phyloP scores from a whole-genome alignment of 176 grass and related monocot species.

The Musa itinerans region DNA sequence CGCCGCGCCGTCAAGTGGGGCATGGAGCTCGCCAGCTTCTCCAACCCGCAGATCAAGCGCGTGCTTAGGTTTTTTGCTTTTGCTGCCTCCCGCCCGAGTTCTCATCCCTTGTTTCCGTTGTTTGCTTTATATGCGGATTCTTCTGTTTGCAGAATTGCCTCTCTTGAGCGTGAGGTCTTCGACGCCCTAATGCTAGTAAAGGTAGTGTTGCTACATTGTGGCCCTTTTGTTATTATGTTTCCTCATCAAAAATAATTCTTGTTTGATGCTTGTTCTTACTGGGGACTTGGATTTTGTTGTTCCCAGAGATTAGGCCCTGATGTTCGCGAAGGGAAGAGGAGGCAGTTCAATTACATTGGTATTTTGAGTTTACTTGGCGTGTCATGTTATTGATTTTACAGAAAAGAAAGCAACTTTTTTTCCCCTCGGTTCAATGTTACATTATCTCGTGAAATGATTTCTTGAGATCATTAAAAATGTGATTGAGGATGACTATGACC shows the following conservation, averaged over 20 bases:
- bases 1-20: conserved; percentile 72
- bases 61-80: conserved; percentile 39
- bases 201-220: conserved; percentile 18
- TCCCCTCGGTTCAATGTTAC: background rate
- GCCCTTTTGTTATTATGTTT: background rate
- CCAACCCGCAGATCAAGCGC: conserved; percentile 66
- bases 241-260: background rate
- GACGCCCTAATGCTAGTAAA: conserved; percentile 85
- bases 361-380: conserved; percentile 4
- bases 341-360: conserved; percentile 96
- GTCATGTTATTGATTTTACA: background rate
- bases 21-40: conserved; percentile 72
- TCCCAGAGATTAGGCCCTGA: conserved; percentile 71
- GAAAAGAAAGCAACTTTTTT: background rate
- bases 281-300: background rate
- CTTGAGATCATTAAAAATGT: too few species aligned
- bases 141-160: conserved; percentile 49
- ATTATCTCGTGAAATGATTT: background rate
- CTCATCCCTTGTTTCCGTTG: background rate
- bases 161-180: conserved; percentile 63
- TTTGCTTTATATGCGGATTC: background rate
- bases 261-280: background rate
- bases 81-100: background rate
- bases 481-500: too few species aligned
- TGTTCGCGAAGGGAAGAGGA: conserved; percentile 79